Evolutionary conservation across 1,284 basidiomycete species (phyloP).

Genomic region (Trichosporon inkin): DNA sequence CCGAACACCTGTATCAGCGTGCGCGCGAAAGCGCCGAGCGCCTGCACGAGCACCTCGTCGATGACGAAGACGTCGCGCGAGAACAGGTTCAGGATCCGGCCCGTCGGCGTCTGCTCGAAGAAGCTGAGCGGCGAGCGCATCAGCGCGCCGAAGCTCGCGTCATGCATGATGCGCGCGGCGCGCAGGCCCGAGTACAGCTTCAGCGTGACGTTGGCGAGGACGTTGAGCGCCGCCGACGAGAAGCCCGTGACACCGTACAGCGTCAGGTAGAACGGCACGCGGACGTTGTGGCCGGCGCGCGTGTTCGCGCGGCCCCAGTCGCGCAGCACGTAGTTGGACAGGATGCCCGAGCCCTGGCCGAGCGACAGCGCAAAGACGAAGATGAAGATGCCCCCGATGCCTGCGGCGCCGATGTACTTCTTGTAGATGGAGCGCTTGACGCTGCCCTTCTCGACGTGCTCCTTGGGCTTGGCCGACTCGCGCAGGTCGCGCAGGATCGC

Average conservation of each 20-base stretch:
- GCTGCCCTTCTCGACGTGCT: conserved; percentile 75
- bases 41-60: conserved; percentile 72
- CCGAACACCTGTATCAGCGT: conserved; percentile 60
- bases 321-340: conserved; percentile 67
- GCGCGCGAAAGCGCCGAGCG: conserved; percentile 64
- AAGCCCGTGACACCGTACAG: conserved; percentile 53
- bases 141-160: conserved; percentile 59
- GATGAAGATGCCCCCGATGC: conserved; percentile 62
- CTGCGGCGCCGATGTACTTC: conserved; percentile 75
- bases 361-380: conserved; percentile 62
- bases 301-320: conserved; percentile 77
- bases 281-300: conserved; percentile 58
- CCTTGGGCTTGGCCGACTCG: conserved; percentile 57
- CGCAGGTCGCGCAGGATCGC: conserved; percentile 49
- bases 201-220: conserved; percentile 60
- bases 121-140: conserved; percentile 79
- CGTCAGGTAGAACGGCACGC: conserved; percentile 43
- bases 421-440: conserved; percentile 75
- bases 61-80: conserved; percentile 89
- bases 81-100: conserved; percentile 63
- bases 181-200: conserved; percentile 75
- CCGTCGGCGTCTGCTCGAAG: conserved; percentile 79
- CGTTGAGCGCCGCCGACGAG: conserved; percentile 58
- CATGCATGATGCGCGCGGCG: conserved; percentile 71
- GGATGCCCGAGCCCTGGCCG: conserved; percentile 51